These are phyloP conservation scores for Poteriospumella lacustris DNA, from an alignment of 108 stramenopile species.

Conservation along the genomic window DNA sequence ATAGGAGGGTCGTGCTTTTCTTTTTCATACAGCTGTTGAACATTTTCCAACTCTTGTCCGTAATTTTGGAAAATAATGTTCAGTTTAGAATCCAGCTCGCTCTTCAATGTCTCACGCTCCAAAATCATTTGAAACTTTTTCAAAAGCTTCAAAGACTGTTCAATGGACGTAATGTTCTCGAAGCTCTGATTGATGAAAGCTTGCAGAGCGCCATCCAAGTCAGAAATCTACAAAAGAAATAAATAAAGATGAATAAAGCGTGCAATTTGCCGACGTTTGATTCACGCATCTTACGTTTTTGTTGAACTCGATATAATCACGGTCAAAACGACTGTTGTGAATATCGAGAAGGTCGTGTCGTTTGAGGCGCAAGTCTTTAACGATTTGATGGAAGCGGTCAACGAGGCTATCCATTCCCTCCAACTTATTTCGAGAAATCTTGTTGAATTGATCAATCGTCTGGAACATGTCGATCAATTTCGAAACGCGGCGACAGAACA, in stretches of 20 bases:
- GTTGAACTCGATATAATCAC: conserved; percentile 86
- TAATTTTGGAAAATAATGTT: conserved; percentile 84
- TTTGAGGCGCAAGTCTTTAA: conserved; percentile 66
- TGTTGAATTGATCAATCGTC: conserved; percentile 74
- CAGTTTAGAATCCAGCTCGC: conserved; percentile 75
- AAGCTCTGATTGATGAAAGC: conserved; percentile 79
- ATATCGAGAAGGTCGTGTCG: conserved; percentile 77
- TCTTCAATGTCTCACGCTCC: conserved; percentile 73
- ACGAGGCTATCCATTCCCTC: conserved; percentile 81
- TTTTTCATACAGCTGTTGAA: conserved; percentile 80
- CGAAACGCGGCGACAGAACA: conserved; percentile 76
- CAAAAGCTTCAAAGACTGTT: conserved; percentile 69
- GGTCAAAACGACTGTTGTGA: conserved; percentile 75
- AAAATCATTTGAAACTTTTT: conserved; percentile 74
- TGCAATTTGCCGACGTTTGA: neutral
- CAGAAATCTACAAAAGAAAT: neutral
- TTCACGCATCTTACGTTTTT: conserved; percentile 51
- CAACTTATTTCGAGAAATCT: conserved; percentile 68
- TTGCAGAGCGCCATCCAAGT: conserved; percentile 41
- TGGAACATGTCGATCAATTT: conserved; percentile 84
- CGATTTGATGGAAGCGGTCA: conserved; percentile 65
- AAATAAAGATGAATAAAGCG: neutral
- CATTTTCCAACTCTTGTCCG: conserved; percentile 78
- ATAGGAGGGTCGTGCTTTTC: conserved; percentile 80
- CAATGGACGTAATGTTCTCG: conserved; percentile 74